Conservation (phyloP, 2,329 filamentous ascomycete genomes). For the Mycocentrospora acerina region DNA sequence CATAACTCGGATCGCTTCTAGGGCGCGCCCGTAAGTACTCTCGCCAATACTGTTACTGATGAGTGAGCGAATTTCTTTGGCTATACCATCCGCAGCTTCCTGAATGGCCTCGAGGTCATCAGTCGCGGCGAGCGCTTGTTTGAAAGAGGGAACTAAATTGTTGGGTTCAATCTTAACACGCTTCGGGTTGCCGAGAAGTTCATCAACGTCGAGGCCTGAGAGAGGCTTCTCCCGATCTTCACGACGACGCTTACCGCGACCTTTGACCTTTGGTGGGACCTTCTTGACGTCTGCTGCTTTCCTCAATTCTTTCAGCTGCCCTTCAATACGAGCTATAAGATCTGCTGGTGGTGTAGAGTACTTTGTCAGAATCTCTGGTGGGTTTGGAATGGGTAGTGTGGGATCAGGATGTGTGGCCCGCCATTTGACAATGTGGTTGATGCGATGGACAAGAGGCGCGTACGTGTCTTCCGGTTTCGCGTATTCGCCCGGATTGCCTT, state of each 20-base stretch:
- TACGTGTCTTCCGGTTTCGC: conserved; percentile 78
- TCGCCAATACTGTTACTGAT: conserved; percentile 75
- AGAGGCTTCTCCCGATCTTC: conserved; percentile 75
- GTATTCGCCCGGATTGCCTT: conserved; percentile 67
- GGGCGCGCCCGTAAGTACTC: conserved; percentile 69
- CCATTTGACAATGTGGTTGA: conserved; percentile 81
- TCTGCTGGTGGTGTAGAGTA: conserved; percentile 73
- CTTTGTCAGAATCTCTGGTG: conserved; percentile 57
- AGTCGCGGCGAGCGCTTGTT: conserved; percentile 67
- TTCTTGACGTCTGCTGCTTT: conserved; percentile 73
- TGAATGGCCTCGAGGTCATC: conserved; percentile 63
- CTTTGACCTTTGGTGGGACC: conserved; percentile 79
- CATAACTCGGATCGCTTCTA: conserved; percentile 77
- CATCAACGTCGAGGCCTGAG: conserved; percentile 84
- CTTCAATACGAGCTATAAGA: conserved; percentile 60
- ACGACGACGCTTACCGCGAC: conserved; percentile 61
- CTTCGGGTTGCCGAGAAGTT: conserved; percentile 67
- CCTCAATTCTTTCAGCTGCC: conserved; percentile 64
- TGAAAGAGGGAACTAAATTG: conserved; percentile 90
- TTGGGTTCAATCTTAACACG: conserved; percentile 60
- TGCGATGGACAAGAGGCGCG: conserved; percentile 81
- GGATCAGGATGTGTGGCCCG: conserved; percentile 75
- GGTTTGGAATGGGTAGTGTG: conserved; percentile 59
- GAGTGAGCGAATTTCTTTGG: conserved; percentile 65
- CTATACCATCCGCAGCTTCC: conserved; percentile 74